Evolutionary conservation across 176 grass and related monocot species (phyloP).

Genomic region (Oryza meyeriana): DNA sequence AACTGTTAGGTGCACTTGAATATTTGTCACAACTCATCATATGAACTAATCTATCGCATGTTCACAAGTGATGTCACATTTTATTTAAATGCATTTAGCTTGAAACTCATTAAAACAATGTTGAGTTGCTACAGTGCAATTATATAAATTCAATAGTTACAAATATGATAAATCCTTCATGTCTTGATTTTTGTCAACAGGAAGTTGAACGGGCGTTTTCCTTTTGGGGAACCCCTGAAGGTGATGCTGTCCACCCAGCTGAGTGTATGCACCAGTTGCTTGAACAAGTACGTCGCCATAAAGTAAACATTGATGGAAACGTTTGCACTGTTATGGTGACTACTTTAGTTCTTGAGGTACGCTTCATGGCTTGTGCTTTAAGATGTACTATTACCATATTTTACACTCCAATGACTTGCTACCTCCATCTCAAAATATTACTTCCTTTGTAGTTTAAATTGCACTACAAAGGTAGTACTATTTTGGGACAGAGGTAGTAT

Average conservation of each 20-base stretch:
- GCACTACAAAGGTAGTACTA: too few relatives aligned
- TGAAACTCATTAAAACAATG: not conserved
- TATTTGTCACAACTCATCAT: not conserved
- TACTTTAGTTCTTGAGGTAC: constrained; percentile 97
- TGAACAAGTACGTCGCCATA: constrained; percentile 85
- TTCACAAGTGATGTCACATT: not conserved
- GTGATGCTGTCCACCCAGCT: constrained; percentile 83
- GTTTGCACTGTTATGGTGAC: constrained; percentile 99
- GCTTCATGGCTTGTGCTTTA: constrained; percentile 7
- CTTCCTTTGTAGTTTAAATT: too few relatives aligned
- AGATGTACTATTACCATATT: not conserved
- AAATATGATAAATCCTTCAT: constrained; percentile 11
- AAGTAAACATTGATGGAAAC: constrained; percentile 95
- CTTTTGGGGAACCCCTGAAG: constrained; percentile 77
- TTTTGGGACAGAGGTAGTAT: too few relatives aligned
- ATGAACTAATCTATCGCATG: not conserved
- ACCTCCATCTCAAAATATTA: too few relatives aligned
- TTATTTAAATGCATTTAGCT: not conserved
- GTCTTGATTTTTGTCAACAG: constrained; percentile 38
- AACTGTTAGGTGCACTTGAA: not conserved
- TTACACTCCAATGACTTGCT: not conserved
- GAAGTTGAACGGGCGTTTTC: constrained; percentile 81
- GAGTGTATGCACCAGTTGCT: constrained; percentile 99
- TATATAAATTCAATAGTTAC: not conserved
- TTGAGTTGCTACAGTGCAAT: not conserved